These are phyloP conservation scores for Chalaropsis thielavioides DNA, from an alignment of 2,329 filamentous ascomycete species.

Conservation along the genomic window DNA sequence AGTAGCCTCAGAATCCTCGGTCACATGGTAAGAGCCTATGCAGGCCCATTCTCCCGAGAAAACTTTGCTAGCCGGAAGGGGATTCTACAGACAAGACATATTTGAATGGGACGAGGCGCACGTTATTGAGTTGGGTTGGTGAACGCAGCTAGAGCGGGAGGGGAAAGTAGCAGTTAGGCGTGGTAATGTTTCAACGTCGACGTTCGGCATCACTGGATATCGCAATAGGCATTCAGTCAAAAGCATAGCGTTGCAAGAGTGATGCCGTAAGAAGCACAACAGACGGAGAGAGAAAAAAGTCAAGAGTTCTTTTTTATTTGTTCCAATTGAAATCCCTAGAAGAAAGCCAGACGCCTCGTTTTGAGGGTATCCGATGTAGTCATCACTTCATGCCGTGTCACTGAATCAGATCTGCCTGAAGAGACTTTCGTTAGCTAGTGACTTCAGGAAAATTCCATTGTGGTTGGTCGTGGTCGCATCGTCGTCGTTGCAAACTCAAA, in stretches of 20 bases:
- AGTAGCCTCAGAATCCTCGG: constrained; percentile 42
- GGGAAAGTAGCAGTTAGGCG: neutral
- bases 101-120: neutral
- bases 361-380: constrained; percentile 18
- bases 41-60: constrained; percentile 33
- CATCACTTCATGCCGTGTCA: constrained; percentile 17
- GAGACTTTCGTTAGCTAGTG: constrained; percentile 10
- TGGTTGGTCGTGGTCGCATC: neutral
- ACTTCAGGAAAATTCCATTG: neutral
- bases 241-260: neutral
- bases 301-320: constrained; percentile 16
- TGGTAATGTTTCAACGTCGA: neutral
- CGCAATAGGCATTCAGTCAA: neutral
- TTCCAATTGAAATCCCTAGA: constrained; percentile 18
- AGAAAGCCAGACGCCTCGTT: constrained; percentile 17
- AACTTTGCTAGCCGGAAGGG: constrained; percentile 39
- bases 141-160: neutral
- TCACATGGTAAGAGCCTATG: constrained; percentile 26
- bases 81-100: neutral
- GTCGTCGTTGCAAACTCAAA: neutral
- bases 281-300: constrained; percentile 10
- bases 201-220: neutral
- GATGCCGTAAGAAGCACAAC: neutral
- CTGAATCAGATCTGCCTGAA: constrained; percentile 17
- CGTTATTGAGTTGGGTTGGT: neutral